Evolutionary conservation across 768 basidiomycete genomes (phyloP), one percentile per base, ranked within the genome.

Genomic region (Lactarius sanguifluus): DNA sequence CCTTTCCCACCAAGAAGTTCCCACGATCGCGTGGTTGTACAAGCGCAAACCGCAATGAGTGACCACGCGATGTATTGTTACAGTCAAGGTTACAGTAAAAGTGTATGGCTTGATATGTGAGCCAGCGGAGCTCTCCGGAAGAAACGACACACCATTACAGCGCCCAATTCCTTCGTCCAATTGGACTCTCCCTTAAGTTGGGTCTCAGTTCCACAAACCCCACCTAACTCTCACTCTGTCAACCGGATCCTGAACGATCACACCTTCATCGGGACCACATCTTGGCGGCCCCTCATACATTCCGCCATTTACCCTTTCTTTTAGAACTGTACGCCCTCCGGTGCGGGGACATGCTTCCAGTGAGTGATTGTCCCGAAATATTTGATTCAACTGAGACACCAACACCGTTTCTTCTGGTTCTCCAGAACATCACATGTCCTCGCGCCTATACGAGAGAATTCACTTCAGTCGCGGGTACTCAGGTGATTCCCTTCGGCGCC

Each of bases 251-350:
- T 30, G 32, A 20, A 36, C 12, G 7, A 10, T 5, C 30, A 18
- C 34, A 32, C 18, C 28, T n/a, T 54, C 64, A 59, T 55, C n/a
- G 58, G 50, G 25, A 54, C 23, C 12, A 28, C 10, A 28, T 45
- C 13, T 9, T 32, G 41, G 34, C n/a, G 41, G 54, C n/a, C 64
- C 64, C 59, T 65, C 59, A 45, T 38, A 20, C 32, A 36, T 61
- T 65, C 59, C 59, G 54, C 18, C 23, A 2, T 15, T 65, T 36
- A 18, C 50, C 50, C 15, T 45, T 62, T 9, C 50, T 13, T 52
- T 57, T 36, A 57, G 56, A 57, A 28, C 32, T n/a, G 7, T 45
- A 47, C 56, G 55, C 56, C 5, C 43, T 38, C 56, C 28, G 38
- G 23, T 36, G 12, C 38, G 64, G 38, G 36, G 38, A 41, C n/a